Evolutionary conservation across 192 early-diverging fungal species (phyloP).

Genomic region (Gonapodya sp.): DNA sequence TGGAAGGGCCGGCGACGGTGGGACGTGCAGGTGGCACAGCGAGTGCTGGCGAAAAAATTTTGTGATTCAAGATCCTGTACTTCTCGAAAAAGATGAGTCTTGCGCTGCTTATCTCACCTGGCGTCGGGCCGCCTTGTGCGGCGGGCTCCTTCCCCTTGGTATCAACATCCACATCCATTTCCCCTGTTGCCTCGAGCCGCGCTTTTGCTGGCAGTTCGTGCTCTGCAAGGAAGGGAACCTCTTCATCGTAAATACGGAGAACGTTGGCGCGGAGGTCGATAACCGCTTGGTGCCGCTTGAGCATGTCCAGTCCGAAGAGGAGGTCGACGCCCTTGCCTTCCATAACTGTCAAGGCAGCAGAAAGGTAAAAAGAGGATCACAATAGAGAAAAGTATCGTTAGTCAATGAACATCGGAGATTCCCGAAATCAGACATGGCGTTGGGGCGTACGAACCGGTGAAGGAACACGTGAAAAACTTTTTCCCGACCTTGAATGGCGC

Average conservation of each 20-base stretch:
- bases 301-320: conserved; percentile 93
- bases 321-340: conserved; percentile 76
- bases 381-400: not conserved
- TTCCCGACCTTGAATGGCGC: conserved; percentile 75
- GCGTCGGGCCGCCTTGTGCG: conserved; percentile 22
- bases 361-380: conserved; percentile 9
- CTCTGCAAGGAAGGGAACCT: conserved; percentile 81
- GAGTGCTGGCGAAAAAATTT: not conserved
- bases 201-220: conserved; percentile 78
- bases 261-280: conserved; percentile 81
- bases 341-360: conserved; percentile 2
- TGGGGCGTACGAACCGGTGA: conserved; percentile 93
- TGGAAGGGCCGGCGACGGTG: conserved; percentile 6
- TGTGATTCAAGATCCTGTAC: not conserved
- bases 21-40: conserved; percentile 11
- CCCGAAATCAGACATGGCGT: not conserved
- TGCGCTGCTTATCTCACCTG: not conserved
- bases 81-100: no score
- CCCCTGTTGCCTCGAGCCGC: conserved; percentile 12
- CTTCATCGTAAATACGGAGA: conserved; percentile 67
- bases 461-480: conserved; percentile 73
- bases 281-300: conserved; percentile 80
- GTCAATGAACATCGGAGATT: not conserved
- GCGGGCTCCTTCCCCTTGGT: conserved; percentile 29
- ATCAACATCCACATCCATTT: conserved; percentile 24